Evolutionary conservation across 2,329 filamentous ascomycete genomes (phyloP), one percentile per base, ranked within the genome.

Genomic region (Scleromitrula shiraiana): DNA sequence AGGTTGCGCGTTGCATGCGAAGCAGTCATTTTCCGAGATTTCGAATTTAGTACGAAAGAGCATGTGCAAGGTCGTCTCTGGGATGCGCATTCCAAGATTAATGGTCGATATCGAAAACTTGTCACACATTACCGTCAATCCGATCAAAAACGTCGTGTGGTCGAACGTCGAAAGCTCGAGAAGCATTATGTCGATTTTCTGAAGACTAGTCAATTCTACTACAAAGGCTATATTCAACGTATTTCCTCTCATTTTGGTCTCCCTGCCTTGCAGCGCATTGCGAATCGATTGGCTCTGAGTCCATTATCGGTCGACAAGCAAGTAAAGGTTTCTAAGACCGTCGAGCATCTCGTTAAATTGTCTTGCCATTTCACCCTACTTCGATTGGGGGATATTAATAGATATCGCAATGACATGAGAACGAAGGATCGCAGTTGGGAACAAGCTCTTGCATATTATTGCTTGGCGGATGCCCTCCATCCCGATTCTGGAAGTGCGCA

Each of bases 161-260:
- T 84, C 10, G 74, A 80, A 66, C 80, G 80, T 59, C 80, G 90
- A 54, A 93, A 89, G 66, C 72, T 91, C 42, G 83, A 87, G 64
- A 90, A 86, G 67, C 76, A 83, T 54, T 97, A 94, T 65, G 73
- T 83, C 49, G 78, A 80, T 56, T 97, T 95, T 65, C 80, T 97
- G 58, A 94, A 91, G 67, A 83, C 83, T 39, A 85, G 88, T 56
- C 87, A 93, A 66, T 80, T 81, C 59, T 96, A 95, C 66, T 97
- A 97, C 72, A 81, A 85, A 60, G 82, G 81, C 56, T 93, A 88
- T 61, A 84, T 96, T 46, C 82, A 91, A 65, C 80, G 83, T 49
- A 73, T 96, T 20, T 82, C 84, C 45, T 73, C 72, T 22, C 72
- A 74, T 42, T 83, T 79, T 60, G 71, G 48, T 22, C 53, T 64